These are phyloP conservation scores for Rubroshorea leprosula DNA, from an alignment of 345 rosid genomes.

Conservation along the genomic window DNA sequence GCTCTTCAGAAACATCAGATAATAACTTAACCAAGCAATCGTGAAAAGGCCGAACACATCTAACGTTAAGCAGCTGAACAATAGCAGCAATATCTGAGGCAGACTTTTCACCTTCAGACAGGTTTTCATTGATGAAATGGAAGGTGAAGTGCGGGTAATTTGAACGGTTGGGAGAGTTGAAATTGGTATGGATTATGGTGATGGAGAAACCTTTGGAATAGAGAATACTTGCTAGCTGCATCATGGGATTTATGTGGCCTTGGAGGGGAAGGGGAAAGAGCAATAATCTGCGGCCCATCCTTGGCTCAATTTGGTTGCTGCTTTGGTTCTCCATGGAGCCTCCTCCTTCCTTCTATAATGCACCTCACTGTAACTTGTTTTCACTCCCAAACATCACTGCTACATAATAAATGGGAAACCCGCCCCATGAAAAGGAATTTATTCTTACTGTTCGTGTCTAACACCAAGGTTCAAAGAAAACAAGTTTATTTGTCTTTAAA, in stretches of 20 bases:
- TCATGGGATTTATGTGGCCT: constrained; percentile 37
- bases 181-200: constrained; percentile 25
- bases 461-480: too few species aligned
- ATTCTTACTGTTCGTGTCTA: too few species aligned
- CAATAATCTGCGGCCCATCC: constrained; percentile 28
- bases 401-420: too few species aligned
- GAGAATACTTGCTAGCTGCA: constrained; percentile 35
- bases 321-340: constrained; percentile 13
- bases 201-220: constrained; percentile 31
- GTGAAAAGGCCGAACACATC: constrained; percentile 14
- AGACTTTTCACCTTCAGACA: constrained; percentile 17
- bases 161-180: constrained; percentile 29
- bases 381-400: too few species aligned
- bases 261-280: constrained; percentile 37
- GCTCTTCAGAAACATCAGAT: constrained; percentile 17
- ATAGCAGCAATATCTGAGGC: constrained; percentile 15
- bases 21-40: constrained; percentile 22
- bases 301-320: constrained; percentile 3
- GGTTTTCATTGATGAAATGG: constrained; percentile 17
- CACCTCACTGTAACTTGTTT: too few species aligned
- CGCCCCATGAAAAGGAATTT: too few species aligned
- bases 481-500: too few species aligned
- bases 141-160: constrained; percentile 26
- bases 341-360: not conserved
- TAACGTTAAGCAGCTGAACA: constrained; percentile 8